Evolutionary conservation across 2,329 filamentous ascomycete genomes (phyloP).

Genomic region (Aspergillus fijiensis): DNA sequence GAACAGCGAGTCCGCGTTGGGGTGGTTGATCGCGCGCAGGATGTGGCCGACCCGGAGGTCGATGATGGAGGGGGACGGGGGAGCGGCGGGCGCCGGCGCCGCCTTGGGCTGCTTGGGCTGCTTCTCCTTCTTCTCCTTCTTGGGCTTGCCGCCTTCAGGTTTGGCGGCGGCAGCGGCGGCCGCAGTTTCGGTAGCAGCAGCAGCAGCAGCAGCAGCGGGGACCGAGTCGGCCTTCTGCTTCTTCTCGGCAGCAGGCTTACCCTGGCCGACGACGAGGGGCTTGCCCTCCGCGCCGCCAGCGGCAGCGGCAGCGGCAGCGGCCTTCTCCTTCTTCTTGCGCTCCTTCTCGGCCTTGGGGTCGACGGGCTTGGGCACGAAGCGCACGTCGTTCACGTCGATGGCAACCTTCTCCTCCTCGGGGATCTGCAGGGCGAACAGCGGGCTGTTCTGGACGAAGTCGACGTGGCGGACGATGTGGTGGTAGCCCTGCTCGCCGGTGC

Average conservation of each 20-base stretch:
- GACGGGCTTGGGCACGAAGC: conserved; percentile 83
- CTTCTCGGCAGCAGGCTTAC: conserved; percentile 49
- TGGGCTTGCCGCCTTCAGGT: conserved; percentile 53
- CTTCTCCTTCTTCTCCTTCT: conserved; percentile 57
- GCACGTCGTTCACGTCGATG: conserved; percentile 75
- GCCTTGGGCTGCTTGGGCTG: conserved; percentile 77
- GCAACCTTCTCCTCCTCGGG: conserved; percentile 71
- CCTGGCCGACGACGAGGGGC: conserved; percentile 40
- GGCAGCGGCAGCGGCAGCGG: conserved; percentile 40
- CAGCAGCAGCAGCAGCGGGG: conserved; percentile 52
- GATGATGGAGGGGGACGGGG: conserved; percentile 80
- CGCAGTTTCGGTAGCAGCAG: conserved; percentile 53
- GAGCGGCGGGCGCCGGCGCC: conserved; percentile 66
- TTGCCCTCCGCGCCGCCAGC: conserved; percentile 31
- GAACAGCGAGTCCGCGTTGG: conserved; percentile 92
- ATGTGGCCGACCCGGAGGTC: conserved; percentile 97
- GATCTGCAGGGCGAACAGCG: conserved; percentile 67
- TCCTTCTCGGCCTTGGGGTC: conserved; percentile 96
- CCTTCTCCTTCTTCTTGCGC: conserved; percentile 92
- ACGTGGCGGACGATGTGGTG: conserved; percentile 89
- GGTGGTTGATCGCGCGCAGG: conserved; percentile 91
- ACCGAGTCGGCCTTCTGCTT: conserved; percentile 43
- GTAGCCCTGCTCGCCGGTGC: conserved; percentile 83
- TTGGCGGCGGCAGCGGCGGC: conserved; percentile 36
- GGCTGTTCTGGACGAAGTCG: conserved; percentile 92